phyloP scores from a whole-genome alignment of 169 alveolate genomes.

The Eimeria acervulina region DNA sequence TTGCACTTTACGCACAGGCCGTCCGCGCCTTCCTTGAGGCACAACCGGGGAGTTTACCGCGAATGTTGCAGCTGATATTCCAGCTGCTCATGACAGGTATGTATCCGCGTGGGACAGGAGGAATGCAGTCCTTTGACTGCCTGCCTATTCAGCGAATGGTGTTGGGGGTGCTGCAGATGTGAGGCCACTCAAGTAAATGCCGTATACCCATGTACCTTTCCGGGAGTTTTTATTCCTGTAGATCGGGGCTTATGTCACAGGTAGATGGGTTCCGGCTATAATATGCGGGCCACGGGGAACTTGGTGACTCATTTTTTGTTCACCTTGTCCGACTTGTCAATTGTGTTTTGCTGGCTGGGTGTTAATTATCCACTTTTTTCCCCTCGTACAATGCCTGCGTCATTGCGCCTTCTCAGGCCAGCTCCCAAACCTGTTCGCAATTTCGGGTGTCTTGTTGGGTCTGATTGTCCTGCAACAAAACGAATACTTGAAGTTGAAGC shows the following conservation, averaged over 20 bases:
- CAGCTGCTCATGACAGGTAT: slow-evolving; percentile 91
- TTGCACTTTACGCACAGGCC: slow-evolving; percentile 79
- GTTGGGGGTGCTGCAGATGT: neutral
- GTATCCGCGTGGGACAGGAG: neutral
- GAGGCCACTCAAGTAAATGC: neutral
- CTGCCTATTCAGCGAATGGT: neutral
- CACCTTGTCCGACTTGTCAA: neutral
- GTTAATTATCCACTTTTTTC: neutral
- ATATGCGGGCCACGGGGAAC: neutral
- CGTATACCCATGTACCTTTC: neutral
- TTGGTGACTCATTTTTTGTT: neutral
- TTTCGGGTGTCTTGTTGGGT: slow-evolving; percentile 95
- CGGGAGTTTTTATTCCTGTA: neutral
- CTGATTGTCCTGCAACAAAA: slow-evolving; percentile 89
- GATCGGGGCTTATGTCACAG: neutral
- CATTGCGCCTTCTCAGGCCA: slow-evolving; percentile 87
- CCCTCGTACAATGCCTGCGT: neutral
- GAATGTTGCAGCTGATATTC: slow-evolving; percentile 91
- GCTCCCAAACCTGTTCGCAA: slow-evolving; percentile 93
- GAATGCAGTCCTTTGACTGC: neutral
- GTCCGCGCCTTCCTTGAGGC: slow-evolving; percentile 89
- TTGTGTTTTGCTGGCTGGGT: neutral
- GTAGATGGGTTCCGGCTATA: neutral
- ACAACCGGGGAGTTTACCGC: slow-evolving; percentile 91
- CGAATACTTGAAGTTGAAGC: slow-evolving; percentile 74